Base-by-base conservation (phyloP, 192 early-diverging fungal species). In the Linnemannia schmuckeri region DNA sequence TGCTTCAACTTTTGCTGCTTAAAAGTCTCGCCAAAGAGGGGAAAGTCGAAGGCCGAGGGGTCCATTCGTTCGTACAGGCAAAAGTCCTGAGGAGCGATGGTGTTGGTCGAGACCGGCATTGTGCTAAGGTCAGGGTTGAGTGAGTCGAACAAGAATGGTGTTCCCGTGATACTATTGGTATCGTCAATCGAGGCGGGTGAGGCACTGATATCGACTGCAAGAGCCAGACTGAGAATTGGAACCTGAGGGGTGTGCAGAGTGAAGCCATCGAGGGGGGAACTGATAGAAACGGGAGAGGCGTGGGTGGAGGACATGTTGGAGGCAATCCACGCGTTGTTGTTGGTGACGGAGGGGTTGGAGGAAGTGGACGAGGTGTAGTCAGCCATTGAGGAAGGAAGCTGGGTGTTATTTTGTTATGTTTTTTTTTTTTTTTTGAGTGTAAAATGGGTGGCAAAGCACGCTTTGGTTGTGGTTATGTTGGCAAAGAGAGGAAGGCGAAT, bases 1-100 rank as follows among this genome's bases (percentile, higher is more conserved):
- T 66, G 61, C 61, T 66, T 66, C 61, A 33, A 30, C 27, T 66
- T 41, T 46, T 73, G 72, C 22, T 46, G 42, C 42, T 73, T 73
- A 30, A 73, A 30, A 41, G 40, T 49, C 27, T 73, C 72, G n/a
- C 44, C 72, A 83, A 83, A 83, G 72, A 83, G 76, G 0, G 82
- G 82, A 30, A 78, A 83, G 63, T 83, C 82, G 49, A 83, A 83
- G 24, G 76, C 57, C 22, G 75, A 22, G n/a, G 77, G 76, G 27
- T 78, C 71, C 35, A 76, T 42, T 13, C 61, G 33, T 20, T 77
- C 82, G 52, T 78, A 83, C 72, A 83, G 82, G 57, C 70, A 76
- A 61, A 83, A 83, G 47, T 83, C 82, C 30, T 55, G 70, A 66
- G 61, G 61, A 42, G 40, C 52, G 70, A 83, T 42, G 20, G 82